These are phyloP conservation scores for Lachancea mirantina DNA, from an alignment of 805 yeast species.

Conservation along the genomic window DNA sequence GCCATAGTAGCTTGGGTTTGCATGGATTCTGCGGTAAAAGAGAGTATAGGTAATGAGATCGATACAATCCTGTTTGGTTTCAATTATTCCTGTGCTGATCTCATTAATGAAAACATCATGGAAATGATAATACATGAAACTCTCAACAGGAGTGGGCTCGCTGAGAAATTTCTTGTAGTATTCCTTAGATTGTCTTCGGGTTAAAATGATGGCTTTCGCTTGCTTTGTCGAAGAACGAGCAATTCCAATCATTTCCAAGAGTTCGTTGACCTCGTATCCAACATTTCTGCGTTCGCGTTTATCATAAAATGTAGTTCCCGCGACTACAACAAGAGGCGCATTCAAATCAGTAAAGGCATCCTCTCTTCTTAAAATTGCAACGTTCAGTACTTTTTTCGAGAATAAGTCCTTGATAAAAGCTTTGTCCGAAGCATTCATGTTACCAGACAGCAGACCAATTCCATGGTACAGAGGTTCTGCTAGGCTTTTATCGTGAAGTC, in stretches of 20 bases:
- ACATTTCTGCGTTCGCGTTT: constrained; percentile 65
- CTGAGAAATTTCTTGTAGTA: constrained; percentile 66
- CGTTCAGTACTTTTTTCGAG: constrained; percentile 41
- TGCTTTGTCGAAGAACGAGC: constrained; percentile 23
- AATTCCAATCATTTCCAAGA: constrained; percentile 59
- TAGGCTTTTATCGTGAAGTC: constrained; percentile 35
- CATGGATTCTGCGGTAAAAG: constrained; percentile 70
- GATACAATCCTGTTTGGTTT: constrained; percentile 72
- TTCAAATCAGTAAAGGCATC: constrained; percentile 43
- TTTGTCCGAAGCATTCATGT: constrained; percentile 51
- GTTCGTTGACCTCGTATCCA: constrained; percentile 58
- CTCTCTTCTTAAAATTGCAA: constrained; percentile 58
- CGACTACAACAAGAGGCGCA: constrained; percentile 50
- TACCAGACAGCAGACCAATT: constrained; percentile 53
- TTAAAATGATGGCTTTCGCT: constrained; percentile 44
- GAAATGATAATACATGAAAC: constrained; percentile 50
- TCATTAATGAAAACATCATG: constrained; percentile 70
- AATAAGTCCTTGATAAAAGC: constrained; percentile 48
- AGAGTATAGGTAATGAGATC: constrained; percentile 85
- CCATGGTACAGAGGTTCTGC: constrained; percentile 45
- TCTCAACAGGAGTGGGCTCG: constrained; percentile 79
- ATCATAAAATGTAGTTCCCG: constrained; percentile 67
- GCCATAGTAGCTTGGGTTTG: constrained; percentile 89
- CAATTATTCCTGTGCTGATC: constrained; percentile 57
- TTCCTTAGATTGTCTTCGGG: constrained; percentile 46